phyloP scores from a whole-genome alignment of 1,284 basidiomycete species.

The Coniferiporia weirii region DNA sequence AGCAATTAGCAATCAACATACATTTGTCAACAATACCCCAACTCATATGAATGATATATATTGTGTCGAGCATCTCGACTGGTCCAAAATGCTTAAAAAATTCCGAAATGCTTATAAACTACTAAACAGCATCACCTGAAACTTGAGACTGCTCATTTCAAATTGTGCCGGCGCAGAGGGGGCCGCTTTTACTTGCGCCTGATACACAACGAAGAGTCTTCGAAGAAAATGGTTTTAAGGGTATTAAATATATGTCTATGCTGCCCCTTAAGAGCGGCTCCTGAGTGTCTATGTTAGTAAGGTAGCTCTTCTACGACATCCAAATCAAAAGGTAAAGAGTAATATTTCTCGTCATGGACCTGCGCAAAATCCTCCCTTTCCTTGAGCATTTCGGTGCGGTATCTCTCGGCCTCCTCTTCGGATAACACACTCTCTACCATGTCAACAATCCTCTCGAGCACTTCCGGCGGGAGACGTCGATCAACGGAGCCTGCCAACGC shows the following conservation, averaged over 20 bases:
- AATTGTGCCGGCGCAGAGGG: no score
- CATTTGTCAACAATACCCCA: neutral
- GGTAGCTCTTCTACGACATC: neutral
- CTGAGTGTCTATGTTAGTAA: no score
- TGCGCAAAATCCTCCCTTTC: conserved; percentile 34
- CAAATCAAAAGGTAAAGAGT: conserved; percentile 46
- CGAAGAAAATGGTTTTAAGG: no score
- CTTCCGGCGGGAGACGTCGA: conserved; percentile 36
- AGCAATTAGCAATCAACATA: conserved; percentile 9
- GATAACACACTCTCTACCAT: conserved; percentile 36
- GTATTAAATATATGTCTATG: no score
- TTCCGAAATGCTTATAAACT: no score
- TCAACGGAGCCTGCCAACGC: conserved; percentile 33
- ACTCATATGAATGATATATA: neutral
- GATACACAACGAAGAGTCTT: no score
- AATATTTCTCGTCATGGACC: conserved; percentile 38
- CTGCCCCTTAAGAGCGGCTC: no score
- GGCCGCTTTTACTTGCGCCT: no score
- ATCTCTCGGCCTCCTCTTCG: conserved; percentile 32
- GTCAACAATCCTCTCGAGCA: conserved; percentile 38
- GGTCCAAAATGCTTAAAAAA: no score
- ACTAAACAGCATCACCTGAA: no score
- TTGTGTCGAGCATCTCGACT: no score
- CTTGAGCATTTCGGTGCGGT: conserved; percentile 29
- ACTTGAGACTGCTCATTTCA: neutral